Evolutionary conservation across 176 grass and related monocot species (phyloP).

Genomic region (Thalia dealbata): DNA sequence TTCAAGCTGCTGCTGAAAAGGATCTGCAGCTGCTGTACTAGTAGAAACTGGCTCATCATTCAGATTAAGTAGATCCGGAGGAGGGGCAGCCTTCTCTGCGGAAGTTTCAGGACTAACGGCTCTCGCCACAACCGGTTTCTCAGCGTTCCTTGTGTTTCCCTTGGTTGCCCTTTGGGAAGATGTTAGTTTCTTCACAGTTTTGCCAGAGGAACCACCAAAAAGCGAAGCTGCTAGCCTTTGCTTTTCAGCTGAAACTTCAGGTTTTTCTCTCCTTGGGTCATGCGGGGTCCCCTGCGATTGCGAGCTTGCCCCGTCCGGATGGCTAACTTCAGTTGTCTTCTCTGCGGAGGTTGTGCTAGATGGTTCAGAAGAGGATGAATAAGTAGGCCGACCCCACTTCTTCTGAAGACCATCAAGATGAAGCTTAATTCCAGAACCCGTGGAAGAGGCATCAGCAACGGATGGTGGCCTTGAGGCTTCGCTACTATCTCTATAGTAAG

Average conservation of each 20-base stretch:
- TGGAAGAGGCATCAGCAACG: slow-evolving; percentile 37
- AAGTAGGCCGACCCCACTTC: slow-evolving; percentile 82
- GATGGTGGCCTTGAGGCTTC: slow-evolving; percentile 36
- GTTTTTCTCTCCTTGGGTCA: slow-evolving; percentile 44
- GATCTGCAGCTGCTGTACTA: slow-evolving; percentile 36
- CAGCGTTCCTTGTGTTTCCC: slow-evolving; percentile 28
- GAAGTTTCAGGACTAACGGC: slow-evolving; percentile 29
- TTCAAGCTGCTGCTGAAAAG: slow-evolving; percentile 78
- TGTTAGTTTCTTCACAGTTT: slow-evolving; percentile 46
- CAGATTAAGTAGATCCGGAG: slow-evolving; percentile 86
- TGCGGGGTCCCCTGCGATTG: slow-evolving; percentile 37
- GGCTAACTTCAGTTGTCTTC: slow-evolving; percentile 36
- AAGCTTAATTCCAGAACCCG: slow-evolving; percentile 63
- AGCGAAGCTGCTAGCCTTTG: slow-evolving; percentile 83
- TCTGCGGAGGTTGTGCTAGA: slow-evolving; percentile 48
- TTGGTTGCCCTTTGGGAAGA: slow-evolving; percentile 38
- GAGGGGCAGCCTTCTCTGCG: slow-evolving; percentile 40
- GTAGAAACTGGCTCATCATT: slow-evolving; percentile 37
- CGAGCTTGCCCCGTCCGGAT: slow-evolving; percentile 41
- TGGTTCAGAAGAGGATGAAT: slow-evolving; percentile 64
- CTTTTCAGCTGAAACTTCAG: slow-evolving; percentile 91
- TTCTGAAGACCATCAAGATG: slow-evolving; percentile 93
- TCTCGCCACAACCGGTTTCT: slow-evolving; percentile 24
- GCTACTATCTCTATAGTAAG: slow-evolving; percentile 52
- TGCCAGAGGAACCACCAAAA: slow-evolving; percentile 59